Evolutionary conservation across 2,329 filamentous ascomycete species (phyloP).

Genomic region (Pezicula carpinea): DNA sequence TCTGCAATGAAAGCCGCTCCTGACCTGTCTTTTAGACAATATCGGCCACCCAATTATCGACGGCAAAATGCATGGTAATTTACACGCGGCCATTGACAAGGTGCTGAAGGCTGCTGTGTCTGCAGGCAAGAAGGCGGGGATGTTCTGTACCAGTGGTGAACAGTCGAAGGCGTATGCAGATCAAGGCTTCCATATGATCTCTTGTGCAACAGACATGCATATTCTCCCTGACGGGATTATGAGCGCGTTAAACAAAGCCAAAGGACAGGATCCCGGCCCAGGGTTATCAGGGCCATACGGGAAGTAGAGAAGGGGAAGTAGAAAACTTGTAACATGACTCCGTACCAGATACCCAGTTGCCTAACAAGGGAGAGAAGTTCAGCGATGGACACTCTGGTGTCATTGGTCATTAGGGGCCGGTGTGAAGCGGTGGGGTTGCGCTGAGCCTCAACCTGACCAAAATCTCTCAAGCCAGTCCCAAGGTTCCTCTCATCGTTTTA

Average conservation of each 20-base stretch:
- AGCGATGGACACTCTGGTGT: too few relatives aligned
- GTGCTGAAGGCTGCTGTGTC: constrained; percentile 52
- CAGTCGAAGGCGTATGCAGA: constrained; percentile 51
- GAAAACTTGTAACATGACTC: not conserved
- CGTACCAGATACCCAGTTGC: too few relatives aligned
- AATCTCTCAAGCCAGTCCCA: too few relatives aligned
- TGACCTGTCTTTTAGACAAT: constrained; percentile 38
- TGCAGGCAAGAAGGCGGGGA: constrained; percentile 63
- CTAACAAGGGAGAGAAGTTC: too few relatives aligned
- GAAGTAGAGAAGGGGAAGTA: constrained; percentile 10
- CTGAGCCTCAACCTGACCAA: too few relatives aligned
- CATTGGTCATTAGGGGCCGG: too few relatives aligned
- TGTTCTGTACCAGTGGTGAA: constrained; percentile 51
- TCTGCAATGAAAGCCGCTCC: not conserved
- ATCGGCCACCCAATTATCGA: constrained; percentile 59
- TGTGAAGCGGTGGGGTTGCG: too few relatives aligned
- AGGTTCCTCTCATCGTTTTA: too few relatives aligned
- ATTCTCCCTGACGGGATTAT: constrained; percentile 42
- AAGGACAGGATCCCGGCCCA: constrained; percentile 29
- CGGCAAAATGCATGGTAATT: constrained; percentile 52
- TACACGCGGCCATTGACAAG: constrained; percentile 54
- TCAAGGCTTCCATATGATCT: constrained; percentile 59
- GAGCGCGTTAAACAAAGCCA: constrained; percentile 42
- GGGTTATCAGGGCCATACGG: constrained; percentile 26
- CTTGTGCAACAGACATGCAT: constrained; percentile 51